Percentiles rank a stretch among this genome's conserved stretches.
These are phyloP conservation scores for Daldinia concentrica DNA, from an alignment of 495 filamentous ascomycete genomes.

Conservation along the genomic window DNA sequence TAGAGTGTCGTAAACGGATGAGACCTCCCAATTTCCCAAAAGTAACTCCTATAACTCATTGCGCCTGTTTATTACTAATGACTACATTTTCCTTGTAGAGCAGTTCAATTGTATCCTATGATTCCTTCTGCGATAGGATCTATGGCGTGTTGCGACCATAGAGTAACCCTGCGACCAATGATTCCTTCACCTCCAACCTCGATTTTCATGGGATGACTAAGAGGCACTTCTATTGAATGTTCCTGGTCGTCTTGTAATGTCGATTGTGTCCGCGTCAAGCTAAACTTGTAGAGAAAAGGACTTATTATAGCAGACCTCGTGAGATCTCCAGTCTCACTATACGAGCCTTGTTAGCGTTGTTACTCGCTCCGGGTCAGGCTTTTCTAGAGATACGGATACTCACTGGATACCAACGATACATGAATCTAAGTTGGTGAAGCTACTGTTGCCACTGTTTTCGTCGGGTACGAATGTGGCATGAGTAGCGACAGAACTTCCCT, in stretches of 20 bases:
- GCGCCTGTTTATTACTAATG: background rate
- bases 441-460: conserved; percentile 1
- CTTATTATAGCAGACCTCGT: conserved; percentile 44
- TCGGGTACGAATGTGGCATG: conserved; percentile 39
- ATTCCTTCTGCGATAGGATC: conserved; percentile 56
- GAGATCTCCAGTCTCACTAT: conserved; percentile 53
- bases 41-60: background rate
- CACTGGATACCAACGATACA: conserved; percentile 48
- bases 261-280: conserved; percentile 10
- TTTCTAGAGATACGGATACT: background rate
- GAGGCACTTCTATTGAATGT: conserved; percentile 42
- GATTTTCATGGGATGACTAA: conserved; percentile 49
- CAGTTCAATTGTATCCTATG: conserved; percentile 53
- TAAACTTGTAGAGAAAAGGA: conserved; percentile 50
- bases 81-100: background rate
- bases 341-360: conserved; percentile 2
- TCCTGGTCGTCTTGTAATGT: background rate
- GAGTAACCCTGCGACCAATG: conserved; percentile 57
- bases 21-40: background rate
- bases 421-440: conserved; percentile 11
- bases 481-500: conserved; percentile 35
- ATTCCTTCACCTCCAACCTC: conserved; percentile 56
- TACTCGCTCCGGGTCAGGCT: background rate
- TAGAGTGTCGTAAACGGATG: no score
- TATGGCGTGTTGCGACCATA: conserved; percentile 40